Evolutionary conservation across 2,329 filamentous ascomycete genomes (phyloP), one percentile per base, ranked within the genome.

Genomic region (Claviceps quebecensis): DNA sequence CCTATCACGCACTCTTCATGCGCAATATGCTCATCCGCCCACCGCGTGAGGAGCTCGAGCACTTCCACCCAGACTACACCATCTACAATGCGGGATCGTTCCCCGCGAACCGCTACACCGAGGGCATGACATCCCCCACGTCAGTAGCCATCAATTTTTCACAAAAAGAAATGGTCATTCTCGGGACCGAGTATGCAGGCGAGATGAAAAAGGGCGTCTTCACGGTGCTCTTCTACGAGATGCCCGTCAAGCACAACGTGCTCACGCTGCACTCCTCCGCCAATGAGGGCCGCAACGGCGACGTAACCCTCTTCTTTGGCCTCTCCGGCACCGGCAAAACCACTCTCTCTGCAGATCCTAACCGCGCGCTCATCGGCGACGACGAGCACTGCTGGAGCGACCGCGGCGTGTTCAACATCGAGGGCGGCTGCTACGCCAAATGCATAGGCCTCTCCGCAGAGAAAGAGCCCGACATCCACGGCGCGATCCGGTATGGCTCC

Each of bases 301-400:
- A 98, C 65, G 93, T 98, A 53, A 97, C 93, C 14, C 87, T 98
- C 62, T 98, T 98, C 85, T 98, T 98, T 74, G 93, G 93, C 69
- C 83, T 98, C 49, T 98, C 93, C 17, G 93, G 93, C 58, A 98
- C 93, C 52, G 93, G 93, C 73, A 98, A 98, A 85, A 98, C 93
- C 48, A 98, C 93, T 3, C 78, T 98, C 56, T 97, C 93, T 56
- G 93, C 93, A 54, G 93, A 98, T 71, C 89, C 90, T 63, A 94
- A 96, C 78, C 90, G 93, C 67, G 83, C 87, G 58, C 75, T 98
- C 65, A 98, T 98, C 63, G 93, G 93, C 67, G 93, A 98, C 63
- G 93, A 98, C 67, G 93, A 98, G 84, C 93, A 98, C 81, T 97
- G 93, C 85, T 98, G 93, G 93, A 90, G 84, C 61, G 93, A 98